phyloP scores from a whole-genome alignment of 2,329 filamentous ascomycete genomes.

The Arthrocladium fulminans region DNA sequence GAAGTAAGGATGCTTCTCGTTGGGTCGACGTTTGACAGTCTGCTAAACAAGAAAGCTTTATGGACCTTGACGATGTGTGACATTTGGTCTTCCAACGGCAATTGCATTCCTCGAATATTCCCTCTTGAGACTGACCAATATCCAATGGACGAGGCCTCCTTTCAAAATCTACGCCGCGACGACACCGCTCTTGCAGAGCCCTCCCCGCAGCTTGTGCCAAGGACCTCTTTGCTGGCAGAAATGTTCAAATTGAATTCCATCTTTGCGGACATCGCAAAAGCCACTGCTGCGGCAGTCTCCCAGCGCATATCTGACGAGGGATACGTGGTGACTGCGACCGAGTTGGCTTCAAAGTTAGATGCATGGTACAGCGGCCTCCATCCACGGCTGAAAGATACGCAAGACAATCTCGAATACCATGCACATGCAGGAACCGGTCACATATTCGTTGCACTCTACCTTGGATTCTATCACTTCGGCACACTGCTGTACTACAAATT shows the following conservation, averaged over 20 bases:
- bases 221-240: constrained; percentile 28
- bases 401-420: constrained; percentile 32
- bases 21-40: too few relatives aligned
- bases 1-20: too few relatives aligned
- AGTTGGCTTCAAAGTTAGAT: constrained; percentile 29
- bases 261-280: constrained; percentile 34
- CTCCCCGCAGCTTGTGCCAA: constrained; percentile 8
- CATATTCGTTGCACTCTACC: constrained; percentile 38
- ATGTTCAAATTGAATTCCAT: constrained; percentile 34
- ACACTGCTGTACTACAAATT: constrained; percentile 42
- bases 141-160: constrained; percentile 32
- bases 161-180: constrained; percentile 20
- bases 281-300: constrained; percentile 29
- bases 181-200: constrained; percentile 9
- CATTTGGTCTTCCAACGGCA: constrained; percentile 33
- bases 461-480: constrained; percentile 41
- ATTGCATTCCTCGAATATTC: constrained; percentile 28
- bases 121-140: constrained; percentile 24
- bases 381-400: constrained; percentile 30
- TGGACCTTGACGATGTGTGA: constrained; percentile 37
- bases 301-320: constrained; percentile 19
- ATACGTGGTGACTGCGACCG: constrained; percentile 21
- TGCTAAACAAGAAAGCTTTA: too few relatives aligned
- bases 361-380: constrained; percentile 32
- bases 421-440: constrained; percentile 33